Percentiles rank a stretch among this genome's conserved stretches.
These are phyloP conservation scores for Solanum bulbocastanum DNA, from an alignment of 257 asterid genomes.

Conservation along the genomic window DNA sequence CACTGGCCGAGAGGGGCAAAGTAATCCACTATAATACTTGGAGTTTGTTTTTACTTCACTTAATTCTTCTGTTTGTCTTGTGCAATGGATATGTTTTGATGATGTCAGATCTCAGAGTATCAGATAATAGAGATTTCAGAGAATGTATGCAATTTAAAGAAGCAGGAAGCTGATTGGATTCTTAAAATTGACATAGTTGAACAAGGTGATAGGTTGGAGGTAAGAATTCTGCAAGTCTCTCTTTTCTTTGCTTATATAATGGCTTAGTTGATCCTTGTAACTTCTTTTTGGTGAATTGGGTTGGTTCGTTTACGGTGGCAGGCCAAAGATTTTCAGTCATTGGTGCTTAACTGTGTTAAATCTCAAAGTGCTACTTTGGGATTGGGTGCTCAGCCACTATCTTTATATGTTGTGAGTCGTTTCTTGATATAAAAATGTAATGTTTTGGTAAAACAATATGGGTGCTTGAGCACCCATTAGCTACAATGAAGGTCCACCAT, in stretches of 20 bases:
- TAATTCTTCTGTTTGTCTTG: not conserved
- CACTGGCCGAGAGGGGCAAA: not conserved
- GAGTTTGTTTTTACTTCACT: not conserved
- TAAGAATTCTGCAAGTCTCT: conserved; percentile 9
- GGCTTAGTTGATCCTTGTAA: not conserved
- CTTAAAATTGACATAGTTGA: conserved; percentile 91
- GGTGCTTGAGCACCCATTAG: not conserved
- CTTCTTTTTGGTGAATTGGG: not conserved
- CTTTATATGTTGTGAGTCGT: not conserved
- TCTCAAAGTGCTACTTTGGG: not conserved
- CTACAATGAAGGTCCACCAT: not conserved
- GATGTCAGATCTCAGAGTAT: conserved; percentile 65
- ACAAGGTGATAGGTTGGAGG: conserved; percentile 73
- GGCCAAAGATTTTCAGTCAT: not conserved
- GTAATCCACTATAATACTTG: not conserved
- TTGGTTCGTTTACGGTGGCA: not conserved
- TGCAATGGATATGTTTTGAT: not conserved
- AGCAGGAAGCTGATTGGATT: conserved; percentile 95
- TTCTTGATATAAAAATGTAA: not conserved
- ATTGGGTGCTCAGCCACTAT: not conserved
- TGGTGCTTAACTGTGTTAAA: not conserved
- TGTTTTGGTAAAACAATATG: not conserved
- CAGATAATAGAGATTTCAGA: conserved; percentile 85
- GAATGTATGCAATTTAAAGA: conserved; percentile 94
- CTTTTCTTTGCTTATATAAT: not conserved